Evolutionary conservation across 108 stramenopile genomes (phyloP).

Genomic region (Nannochloropsis salina): DNA sequence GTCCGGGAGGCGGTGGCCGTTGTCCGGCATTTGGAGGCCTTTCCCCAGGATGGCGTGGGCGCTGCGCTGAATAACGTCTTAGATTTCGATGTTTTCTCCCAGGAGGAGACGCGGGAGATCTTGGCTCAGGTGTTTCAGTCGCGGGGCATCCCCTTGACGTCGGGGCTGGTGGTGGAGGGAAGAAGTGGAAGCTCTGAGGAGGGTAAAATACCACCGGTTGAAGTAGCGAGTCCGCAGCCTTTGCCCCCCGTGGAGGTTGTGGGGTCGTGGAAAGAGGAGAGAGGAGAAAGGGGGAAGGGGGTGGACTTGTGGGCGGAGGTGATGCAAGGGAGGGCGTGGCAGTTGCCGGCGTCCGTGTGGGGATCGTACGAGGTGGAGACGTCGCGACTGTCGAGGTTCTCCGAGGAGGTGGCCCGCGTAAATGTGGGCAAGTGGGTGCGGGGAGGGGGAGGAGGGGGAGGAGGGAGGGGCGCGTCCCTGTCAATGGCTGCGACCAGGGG

Average conservation of each 20-base stretch:
- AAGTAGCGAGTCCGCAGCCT: neutral
- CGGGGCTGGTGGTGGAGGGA: neutral
- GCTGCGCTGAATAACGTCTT: slow-evolving; percentile 69
- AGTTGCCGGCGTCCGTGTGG: neutral
- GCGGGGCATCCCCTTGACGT: slow-evolving; percentile 16
- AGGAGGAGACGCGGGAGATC: neutral
- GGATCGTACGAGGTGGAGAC: neutral
- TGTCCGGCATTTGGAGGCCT: slow-evolving; percentile 68
- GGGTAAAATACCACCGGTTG: neutral
- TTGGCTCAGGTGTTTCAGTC: neutral
- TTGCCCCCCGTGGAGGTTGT: neutral
- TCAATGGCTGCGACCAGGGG: neutral
- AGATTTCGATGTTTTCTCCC: slow-evolving; percentile 20
- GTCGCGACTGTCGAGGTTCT: neutral
- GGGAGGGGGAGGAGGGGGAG: neutral
- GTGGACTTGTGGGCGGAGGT: neutral
- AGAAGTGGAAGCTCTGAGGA: neutral
- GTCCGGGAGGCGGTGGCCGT: slow-evolving; percentile 72
- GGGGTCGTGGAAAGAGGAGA: neutral
- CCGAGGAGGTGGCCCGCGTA: neutral
- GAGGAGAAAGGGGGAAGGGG: neutral
- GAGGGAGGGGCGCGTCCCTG: neutral
- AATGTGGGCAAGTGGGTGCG: neutral
- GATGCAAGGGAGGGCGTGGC: neutral
- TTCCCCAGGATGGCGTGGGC: slow-evolving; percentile 63